Evolutionary conservation across 257 asterid genomes (phyloP).

Genomic region (Nyctanthes arbortristis): DNA sequence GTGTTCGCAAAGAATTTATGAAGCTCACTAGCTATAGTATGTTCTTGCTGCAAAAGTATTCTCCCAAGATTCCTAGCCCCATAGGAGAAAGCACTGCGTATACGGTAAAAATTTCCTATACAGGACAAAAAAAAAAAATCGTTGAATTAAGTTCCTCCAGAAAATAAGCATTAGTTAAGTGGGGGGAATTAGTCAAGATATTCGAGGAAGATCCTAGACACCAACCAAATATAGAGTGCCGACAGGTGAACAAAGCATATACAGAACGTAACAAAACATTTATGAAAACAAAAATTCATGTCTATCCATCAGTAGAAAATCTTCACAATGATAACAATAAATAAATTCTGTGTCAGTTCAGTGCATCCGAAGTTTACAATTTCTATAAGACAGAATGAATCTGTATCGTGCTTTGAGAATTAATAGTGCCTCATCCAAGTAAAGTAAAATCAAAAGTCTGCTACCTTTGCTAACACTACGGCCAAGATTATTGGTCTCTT

Average conservation of each 20-base stretch:
- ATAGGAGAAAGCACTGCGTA: constrained; percentile 85
- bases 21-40: constrained; percentile 54
- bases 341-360: too few species aligned
- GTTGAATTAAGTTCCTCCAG: neutral
- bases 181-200: too few species aligned
- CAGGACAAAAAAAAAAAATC: neutral
- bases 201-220: neutral
- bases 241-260: neutral
- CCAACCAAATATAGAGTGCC: neutral
- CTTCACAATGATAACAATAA: neutral
- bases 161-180: neutral
- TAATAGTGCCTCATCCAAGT: neutral
- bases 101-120: constrained; percentile 75
- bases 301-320: neutral
- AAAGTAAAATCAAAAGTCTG: constrained; percentile 34
- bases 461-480: constrained; percentile 86
- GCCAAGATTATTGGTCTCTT: constrained; percentile 79
- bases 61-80: too few species aligned
- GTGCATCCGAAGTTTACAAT: too few species aligned
- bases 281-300: neutral
- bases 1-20: constrained; percentile 64
- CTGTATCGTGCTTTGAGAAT: neutral
- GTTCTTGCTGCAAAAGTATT: constrained; percentile 51
- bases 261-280: too few species aligned
- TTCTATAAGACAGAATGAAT: neutral